These are phyloP conservation scores for Apium graveolens DNA, from an alignment of 129 eudicot species.

Conservation along the genomic window DNA sequence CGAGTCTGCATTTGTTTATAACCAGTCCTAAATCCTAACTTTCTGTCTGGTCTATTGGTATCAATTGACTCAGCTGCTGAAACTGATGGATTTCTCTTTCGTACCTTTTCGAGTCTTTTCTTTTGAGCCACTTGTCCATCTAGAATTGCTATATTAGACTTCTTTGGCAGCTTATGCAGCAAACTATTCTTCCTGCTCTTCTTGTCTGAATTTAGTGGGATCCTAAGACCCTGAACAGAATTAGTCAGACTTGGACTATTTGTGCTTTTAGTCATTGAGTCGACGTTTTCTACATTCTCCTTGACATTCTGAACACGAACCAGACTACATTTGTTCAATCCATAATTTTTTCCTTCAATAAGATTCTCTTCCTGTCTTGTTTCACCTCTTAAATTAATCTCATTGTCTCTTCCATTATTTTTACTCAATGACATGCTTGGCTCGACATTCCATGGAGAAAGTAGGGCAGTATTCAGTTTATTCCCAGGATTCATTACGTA, in stretches of 20 bases:
- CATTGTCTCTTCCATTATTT: neutral
- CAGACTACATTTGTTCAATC: neutral
- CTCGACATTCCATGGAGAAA: neutral
- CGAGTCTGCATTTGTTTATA: neutral
- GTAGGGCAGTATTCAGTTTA: conserved; percentile 2
- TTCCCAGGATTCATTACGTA: neutral
- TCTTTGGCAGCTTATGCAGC: conserved; percentile 9
- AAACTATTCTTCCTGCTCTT: neutral
- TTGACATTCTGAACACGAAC: neutral
- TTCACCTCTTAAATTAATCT: neutral
- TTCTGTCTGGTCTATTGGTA: conserved; percentile 12
- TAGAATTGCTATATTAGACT: neutral
- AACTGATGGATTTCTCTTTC: conserved; percentile 11
- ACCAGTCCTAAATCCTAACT: conserved; percentile 9
- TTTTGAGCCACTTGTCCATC: conserved; percentile 9
- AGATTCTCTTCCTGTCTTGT: neutral
- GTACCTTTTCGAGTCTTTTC: conserved; percentile 11
- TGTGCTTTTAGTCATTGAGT: neutral
- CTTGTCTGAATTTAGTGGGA: neutral
- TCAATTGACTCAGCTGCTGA: conserved; percentile 20
- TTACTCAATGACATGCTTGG: neutral
- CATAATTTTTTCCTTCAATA: neutral
- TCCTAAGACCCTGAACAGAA: neutral
- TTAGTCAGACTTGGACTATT: neutral
- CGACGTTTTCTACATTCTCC: neutral